Evolutionary conservation across 75 land plant genomes (phyloP).

Genomic region (Adiantum capillusveneris): DNA sequence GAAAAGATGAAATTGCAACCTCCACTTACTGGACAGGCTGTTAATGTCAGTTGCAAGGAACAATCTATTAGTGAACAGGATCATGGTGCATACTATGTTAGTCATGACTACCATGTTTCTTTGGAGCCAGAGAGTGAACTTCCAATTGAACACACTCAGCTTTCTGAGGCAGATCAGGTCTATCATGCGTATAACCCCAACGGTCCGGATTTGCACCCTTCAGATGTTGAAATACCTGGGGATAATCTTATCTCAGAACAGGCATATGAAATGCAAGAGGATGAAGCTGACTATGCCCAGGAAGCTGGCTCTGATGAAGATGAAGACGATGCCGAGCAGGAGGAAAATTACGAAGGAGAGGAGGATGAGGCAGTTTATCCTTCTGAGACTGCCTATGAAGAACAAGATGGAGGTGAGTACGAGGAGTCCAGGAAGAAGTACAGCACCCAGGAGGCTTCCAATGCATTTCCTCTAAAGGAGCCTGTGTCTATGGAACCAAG

Average conservation of each 20-base stretch:
- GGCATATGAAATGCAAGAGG: not conserved
- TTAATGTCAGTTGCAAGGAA: not conserved
- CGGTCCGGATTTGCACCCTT: not conserved
- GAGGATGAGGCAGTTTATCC: constrained; percentile 1
- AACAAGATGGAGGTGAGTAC: not conserved
- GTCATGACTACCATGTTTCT: constrained; percentile 3
- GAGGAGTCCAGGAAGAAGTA: not conserved
- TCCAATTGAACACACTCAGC: not conserved
- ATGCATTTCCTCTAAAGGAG: not conserved
- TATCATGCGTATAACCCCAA: not conserved
- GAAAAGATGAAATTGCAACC: not conserved
- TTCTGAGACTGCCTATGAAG: not conserved
- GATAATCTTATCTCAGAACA: too few species aligned
- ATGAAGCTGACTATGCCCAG: not conserved
- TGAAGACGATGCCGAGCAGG: not conserved
- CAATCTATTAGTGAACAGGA: not conserved
- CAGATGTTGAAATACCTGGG: not conserved
- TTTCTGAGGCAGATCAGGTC: not conserved
- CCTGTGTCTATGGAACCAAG: not conserved
- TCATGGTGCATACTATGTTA: not conserved
- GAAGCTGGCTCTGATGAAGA: not conserved
- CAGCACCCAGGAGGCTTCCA: not conserved
- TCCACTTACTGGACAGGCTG: not conserved
- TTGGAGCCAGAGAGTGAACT: not conserved
- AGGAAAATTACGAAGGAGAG: not conserved